Percentiles rank a stretch among this genome's conserved stretches.
phyloP scores from a whole-genome alignment of 192 early-diverging fungal genomes.

The Entophlyctis luteolus region DNA sequence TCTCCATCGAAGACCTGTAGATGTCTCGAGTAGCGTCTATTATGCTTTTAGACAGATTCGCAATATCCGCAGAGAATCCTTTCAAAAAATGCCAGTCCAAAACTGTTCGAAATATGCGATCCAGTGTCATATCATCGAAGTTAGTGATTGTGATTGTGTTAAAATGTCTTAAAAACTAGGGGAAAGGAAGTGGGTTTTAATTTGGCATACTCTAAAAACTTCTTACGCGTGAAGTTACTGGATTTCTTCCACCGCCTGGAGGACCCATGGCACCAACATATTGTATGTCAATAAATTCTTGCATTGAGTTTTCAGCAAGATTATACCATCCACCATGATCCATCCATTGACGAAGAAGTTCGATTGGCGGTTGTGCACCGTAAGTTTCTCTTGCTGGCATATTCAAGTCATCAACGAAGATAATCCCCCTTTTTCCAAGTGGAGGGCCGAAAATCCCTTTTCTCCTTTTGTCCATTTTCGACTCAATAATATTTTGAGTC shows the following conservation, averaged over 20 bases:
- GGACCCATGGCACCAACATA: conserved; percentile 62
- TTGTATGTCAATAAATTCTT: conserved; percentile 57
- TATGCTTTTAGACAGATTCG: conserved; percentile 35
- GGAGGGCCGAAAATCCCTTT: conserved; percentile 60
- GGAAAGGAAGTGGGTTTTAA: background rate
- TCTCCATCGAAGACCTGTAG: conserved; percentile 51
- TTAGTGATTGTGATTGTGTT: conserved; percentile 53
- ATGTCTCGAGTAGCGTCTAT: conserved; percentile 50
- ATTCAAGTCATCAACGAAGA: conserved; percentile 63
- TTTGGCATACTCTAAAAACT: background rate
- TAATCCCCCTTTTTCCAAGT: conserved; percentile 49
- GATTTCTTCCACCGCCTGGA: conserved; percentile 56
- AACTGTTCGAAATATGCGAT: conserved; percentile 52
- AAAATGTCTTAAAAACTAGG: conserved; percentile 54
- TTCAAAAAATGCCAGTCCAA: conserved; percentile 58
- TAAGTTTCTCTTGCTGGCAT: conserved; percentile 59
- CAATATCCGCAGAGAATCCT: conserved; percentile 39
- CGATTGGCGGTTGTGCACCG: conserved; percentile 63
- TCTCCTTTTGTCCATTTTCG: conserved; percentile 55
- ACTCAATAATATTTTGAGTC: conserved; percentile 61
- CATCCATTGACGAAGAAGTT: conserved; percentile 61
- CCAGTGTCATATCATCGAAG: conserved; percentile 52
- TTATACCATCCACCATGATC: conserved; percentile 65
- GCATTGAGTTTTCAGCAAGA: conserved; percentile 43
- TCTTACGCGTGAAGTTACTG: conserved; percentile 48